Evolutionary conservation across 495 filamentous ascomycete genomes (phyloP), one percentile per base, ranked within the genome.

Genomic region (Lentithecium fluviatile): DNA sequence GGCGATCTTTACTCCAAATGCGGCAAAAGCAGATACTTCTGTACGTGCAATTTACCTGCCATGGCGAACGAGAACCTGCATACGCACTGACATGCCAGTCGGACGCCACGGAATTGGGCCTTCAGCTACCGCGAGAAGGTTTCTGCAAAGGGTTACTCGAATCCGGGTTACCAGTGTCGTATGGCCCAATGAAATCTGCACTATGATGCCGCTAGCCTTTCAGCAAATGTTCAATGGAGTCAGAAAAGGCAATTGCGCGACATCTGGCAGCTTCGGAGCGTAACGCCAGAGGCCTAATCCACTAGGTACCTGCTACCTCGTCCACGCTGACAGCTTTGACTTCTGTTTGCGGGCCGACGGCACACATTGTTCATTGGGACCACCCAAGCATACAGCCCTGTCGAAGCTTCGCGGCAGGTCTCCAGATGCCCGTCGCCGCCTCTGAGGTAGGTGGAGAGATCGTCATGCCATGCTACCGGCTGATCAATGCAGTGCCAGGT

Each of bases 1-100:
- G 58, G 19, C 29, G 58, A 62, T 62, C 58, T 13, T 56, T 62
- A 36, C 49, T 53, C 47, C 48, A 24, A 52, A 53, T n/a, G 46
- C 34, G 56, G 57, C 1, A 45, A 47, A 60, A 53, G 15, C 29
- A 8, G 40, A 8, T 52, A 23, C 15, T 15, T n/a, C 20, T 34
- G 23, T 34, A 20, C 45, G 26, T 53, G 57, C 49, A 60, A 45
- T 46, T 19, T 52, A 53, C 37, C 36, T 45, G 46, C 49, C 20
- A 36, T 61, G 47, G 37, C 34, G 32, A 53, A 45, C 57, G 29
- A 43, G 25, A 34, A 23, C 24, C 11, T 36, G 34, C 24, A 23
- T 17, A 6, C 40, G 7, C 20, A n/a, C 49, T 62, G 6, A 47
- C 19, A 3, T 37, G 42, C 37, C 11, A 42, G 12, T 56, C 1